Base-by-base conservation (phyloP, 371 early-diverging fungal species). In the Dichotomocladium elegans region DNA sequence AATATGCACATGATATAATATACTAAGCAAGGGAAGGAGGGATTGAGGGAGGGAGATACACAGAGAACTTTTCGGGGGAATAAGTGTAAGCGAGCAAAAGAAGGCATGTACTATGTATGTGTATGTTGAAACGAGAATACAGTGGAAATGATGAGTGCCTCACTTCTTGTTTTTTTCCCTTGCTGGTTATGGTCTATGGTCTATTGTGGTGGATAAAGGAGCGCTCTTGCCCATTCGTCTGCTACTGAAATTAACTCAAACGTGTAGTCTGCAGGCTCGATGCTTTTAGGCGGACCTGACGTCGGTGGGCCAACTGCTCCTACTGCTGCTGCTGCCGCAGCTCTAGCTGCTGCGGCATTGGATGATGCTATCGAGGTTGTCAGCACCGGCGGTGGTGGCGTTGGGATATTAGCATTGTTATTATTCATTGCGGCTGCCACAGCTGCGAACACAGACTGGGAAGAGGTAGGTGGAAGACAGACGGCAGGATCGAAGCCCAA, bases 201-300 rank as follows among this genome's bases (percentile, higher is more conserved):
- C n/a, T n/a, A n/a, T n/a, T n/a, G n/a, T n/a, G 37, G 37, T 4
- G 37, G 64, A 55, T 74, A 70, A 37, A 74, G 63, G 40, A 74
- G 63, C n/a, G 74, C 66, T 21, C 66, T 55, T 17, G 71, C 72
- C 77, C 77, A 76, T 64, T 76, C 73, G 49, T 76, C 77, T n/a
- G 63, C 73, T 3, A 76, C 73, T 29, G 77, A 76, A 27, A 76
- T 76, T 6, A 76, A 41, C 50, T 76, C 77, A 55, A 76, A 76
- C 1, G 77, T 76, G 40, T 76, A 76, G 37, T 76, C 73, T 5
- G 71, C 77, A 31, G 77, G 77, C 21, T 76, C 77, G 35, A 76
- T 70, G 26, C 37, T 58, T 47, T 70, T 72, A 43, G 45, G 37
- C 12, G 51, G 41, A 19, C 37, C 19, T 29, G 53, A 47, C 22